Percentiles rank a stretch among this genome's conserved stretches.
Evolutionary conservation across 352 stramenopile species (phyloP).

Genomic region (Globisporangium spiculum): DNA sequence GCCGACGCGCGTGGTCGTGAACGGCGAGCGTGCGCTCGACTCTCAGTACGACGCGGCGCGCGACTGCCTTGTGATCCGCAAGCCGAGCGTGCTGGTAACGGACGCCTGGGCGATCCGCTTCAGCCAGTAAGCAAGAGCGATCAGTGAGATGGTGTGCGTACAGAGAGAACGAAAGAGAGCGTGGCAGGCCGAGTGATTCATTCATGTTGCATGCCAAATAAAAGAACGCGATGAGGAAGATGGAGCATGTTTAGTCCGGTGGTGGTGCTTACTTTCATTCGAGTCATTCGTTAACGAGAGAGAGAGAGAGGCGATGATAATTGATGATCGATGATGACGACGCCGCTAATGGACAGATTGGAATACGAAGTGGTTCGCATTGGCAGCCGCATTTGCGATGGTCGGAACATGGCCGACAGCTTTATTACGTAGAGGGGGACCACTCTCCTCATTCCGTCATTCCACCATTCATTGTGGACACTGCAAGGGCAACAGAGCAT

Average conservation of each 20-base stretch:
- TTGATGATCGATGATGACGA: background rate
- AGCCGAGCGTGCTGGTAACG: slow-evolving; percentile 69
- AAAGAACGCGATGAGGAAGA: background rate
- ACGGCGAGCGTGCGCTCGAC: slow-evolving; percentile 39
- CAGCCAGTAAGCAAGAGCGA: slow-evolving; percentile 16
- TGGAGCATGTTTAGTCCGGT: background rate
- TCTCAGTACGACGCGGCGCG: slow-evolving; percentile 62
- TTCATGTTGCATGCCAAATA: background rate
- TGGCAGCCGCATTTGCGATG: background rate
- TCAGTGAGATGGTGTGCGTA: background rate
- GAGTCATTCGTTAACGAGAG: background rate
- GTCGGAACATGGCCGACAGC: background rate
- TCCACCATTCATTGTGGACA: background rate
- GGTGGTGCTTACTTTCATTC: slow-evolving; percentile 1
- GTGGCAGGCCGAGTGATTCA: background rate
- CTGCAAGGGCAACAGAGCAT: background rate
- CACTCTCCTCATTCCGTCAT: background rate
- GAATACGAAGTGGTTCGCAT: background rate
- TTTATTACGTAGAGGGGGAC: background rate
- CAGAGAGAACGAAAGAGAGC: slow-evolving; percentile 6
- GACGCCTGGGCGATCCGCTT: slow-evolving; percentile 73
- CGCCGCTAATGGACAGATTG: background rate
- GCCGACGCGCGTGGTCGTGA: slow-evolving; percentile 44
- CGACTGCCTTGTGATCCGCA: slow-evolving; percentile 81
- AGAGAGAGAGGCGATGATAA: background rate